phyloP scores from a whole-genome alignment of 2,329 filamentous ascomycete genomes.

The Diaporthe aspalathi region DNA sequence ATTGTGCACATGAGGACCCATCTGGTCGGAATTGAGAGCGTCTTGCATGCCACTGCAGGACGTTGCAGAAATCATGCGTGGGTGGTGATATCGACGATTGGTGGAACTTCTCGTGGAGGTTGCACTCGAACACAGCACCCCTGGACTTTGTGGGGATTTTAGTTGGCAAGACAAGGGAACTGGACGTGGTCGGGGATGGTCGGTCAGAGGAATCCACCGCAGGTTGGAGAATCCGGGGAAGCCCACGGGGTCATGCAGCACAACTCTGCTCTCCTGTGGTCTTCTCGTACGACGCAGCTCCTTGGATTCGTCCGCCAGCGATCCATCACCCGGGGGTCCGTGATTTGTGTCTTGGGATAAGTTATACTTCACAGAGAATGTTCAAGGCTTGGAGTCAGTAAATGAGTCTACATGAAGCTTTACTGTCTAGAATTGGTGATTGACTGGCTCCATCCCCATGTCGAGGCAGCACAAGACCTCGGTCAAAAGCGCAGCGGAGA shows the following conservation, averaged over 20 bases:
- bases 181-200: neutral
- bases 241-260: conserved; percentile 20
- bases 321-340: neutral
- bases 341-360: neutral
- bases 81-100: conserved; percentile 29
- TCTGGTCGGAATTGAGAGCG: neutral
- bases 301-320: neutral
- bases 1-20: conserved; percentile 11
- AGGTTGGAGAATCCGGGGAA: conserved; percentile 37
- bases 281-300: neutral
- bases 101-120: conserved; percentile 35
- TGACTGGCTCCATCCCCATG: too few relatives aligned
- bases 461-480: neutral
- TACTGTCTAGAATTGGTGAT: too few relatives aligned
- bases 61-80: neutral
- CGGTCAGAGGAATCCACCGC: conserved; percentile 3
- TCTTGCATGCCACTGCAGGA: conserved; percentile 9
- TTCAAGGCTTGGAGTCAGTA: neutral
- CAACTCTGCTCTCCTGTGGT: neutral
- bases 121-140: conserved; percentile 3
- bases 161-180: neutral
- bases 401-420: too few relatives aligned
- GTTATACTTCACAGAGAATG: neutral
- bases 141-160: conserved; percentile 32
- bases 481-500: conserved; percentile 2